Evolutionary conservation across 345 rosid genomes (phyloP), one percentile per base, ranked within the genome.

Genomic region (Pseudoturritis turrita): DNA sequence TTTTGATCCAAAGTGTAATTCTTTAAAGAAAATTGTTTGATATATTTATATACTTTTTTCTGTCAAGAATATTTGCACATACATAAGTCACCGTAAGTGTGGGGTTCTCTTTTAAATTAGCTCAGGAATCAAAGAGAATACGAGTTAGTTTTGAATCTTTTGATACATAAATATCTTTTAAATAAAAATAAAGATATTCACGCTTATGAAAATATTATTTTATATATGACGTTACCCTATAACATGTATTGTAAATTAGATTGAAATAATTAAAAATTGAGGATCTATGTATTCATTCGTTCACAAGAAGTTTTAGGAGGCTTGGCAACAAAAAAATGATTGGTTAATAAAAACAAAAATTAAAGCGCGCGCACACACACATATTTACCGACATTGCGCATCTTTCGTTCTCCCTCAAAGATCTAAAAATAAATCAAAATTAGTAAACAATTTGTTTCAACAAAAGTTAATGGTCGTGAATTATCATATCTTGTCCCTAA

Each of bases 371-470:
- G n/a, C 17, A 43, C 54, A 59, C 67, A 50, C 47, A 40, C 13
- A 18, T 43, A 15, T 67, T 59, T 46, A 75, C 35, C 21, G 76
- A 70, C 37, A 70, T 39, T 39, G 67, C 79, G 79, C 62, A 70
- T 64, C 49, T 76, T 49, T 76, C 79, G 79, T 49, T 76, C 66
- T 70, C 14, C 75, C 75, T 62, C 47, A 62, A 76, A 70, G 12
- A 55, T 45, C 14, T 28, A 74, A 57, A n/a, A 74, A 50, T n/a
- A 47, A 21, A 54, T 76, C 31, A 76, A 63, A 63, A 19, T 63
- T 70, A 76, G 79, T 70, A 76, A 76, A 63, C 76, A 76, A 22
- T 58, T 33, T 46, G 60, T 76, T n/a, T 55, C 14, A 37, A 4
- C 54, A 40, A 23, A 70, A 76, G 46, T 46, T 54, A 76, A 57